A percentile compares a stretch with the other conserved stretches of the same genome.
Conservation (phyloP, 176 grass and related monocot species). For the Cenchrus purpureus region DNA sequence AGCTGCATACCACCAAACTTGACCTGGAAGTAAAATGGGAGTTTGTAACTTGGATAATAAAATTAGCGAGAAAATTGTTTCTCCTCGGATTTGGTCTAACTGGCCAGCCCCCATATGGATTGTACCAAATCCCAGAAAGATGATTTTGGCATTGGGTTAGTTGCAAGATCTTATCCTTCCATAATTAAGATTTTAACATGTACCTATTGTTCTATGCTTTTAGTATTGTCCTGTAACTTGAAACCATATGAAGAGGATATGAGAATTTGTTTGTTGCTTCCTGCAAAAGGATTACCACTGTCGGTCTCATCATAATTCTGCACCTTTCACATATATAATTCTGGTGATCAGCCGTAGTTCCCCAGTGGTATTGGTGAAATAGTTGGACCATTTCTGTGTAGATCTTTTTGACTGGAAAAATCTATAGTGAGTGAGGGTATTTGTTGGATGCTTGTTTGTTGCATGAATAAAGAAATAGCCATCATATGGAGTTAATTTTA, state of each 20-base stretch:
- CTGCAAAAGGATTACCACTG: background rate
- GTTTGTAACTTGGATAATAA: no score
- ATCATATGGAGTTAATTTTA: background rate
- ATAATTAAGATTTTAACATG: no score
- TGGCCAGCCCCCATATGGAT: no score
- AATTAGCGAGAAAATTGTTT: no score
- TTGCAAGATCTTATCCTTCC: no score
- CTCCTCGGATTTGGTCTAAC: no score
- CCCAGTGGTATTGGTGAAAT: background rate
- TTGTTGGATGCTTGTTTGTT: constrained; percentile 1
- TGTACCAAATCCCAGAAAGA: no score
- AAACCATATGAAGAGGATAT: background rate
- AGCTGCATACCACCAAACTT: background rate
- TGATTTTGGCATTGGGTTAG: no score
- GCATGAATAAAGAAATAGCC: background rate
- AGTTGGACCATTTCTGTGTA: background rate
- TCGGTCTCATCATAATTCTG: background rate
- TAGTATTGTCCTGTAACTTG: background rate
- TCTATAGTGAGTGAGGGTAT: background rate
- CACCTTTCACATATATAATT: background rate
- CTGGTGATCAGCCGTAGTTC: background rate
- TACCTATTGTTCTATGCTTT: no score
- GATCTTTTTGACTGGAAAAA: background rate
- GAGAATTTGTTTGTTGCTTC: background rate
- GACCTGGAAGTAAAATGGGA: background rate